Evolutionary conservation across 164 flowering plant species (phyloP), one percentile per base, ranked within the genome.

Genomic region (Vitis riparia): DNA sequence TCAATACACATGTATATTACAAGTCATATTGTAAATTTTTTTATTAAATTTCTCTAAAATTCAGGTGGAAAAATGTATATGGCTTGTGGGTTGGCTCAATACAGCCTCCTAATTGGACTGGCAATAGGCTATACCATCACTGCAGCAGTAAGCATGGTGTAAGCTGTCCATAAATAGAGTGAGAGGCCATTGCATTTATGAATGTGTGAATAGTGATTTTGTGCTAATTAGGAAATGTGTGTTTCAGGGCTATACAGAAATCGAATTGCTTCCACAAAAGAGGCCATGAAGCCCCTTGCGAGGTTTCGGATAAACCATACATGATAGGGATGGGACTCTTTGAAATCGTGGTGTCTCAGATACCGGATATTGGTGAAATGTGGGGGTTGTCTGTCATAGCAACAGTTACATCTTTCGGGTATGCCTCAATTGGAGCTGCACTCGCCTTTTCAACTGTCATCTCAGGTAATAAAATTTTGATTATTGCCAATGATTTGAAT

Each of bases 121-220:
- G 12, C 71, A 0, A 74, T 85, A 1, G 87, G 88, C 50, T 87
- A 78, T 76, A 83, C 87, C 0, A 74, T 84, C 58, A 86, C 88
- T 15, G 81, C 88, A 27, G 73, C 91, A 1, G 80, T 70, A 37
- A 85, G 93, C 80, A 75, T 81, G 84, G 86, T 71, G 89, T 87
- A 80, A 80, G 87, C 52, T 32, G 4, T 32, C 37, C 37, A 32
- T 32, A 32, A 32, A 5, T 32, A 32, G 37, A 32, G 37, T 32
- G 37, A 5, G 5, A 32, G 37, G 37, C 5, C 37, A 32, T 32
- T 32, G 37, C 6, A 3, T 32, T 32, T 32, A 32, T 32, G 37
- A 32, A 32, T 32, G 6, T 32, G 37, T 32, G 37, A 32, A 32
- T 32, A 32, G 37, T 32, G 37, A 32, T 3, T 3, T 32, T 32